These are phyloP conservation scores for Globisporangium barbulae DNA, from an alignment of 352 stramenopile genomes.

Conservation along the genomic window DNA sequence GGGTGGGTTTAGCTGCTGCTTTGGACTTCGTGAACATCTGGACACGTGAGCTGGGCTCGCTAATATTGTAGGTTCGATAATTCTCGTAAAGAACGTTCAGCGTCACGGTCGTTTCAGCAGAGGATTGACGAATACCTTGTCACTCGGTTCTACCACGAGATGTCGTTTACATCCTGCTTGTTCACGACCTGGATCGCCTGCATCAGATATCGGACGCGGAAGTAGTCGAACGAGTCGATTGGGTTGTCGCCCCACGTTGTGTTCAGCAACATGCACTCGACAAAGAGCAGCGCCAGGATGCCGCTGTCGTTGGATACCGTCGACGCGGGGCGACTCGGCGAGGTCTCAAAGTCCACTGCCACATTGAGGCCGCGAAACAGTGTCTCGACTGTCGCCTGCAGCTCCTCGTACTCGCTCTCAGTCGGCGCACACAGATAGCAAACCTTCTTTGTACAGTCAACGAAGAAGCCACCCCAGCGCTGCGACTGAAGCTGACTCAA, in stretches of 20 bases:
- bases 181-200: constrained; percentile 11
- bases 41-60: too few relatives aligned
- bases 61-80: too few relatives aligned
- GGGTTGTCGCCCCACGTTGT: constrained; percentile 12
- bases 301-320: constrained; percentile 6
- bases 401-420: background rate
- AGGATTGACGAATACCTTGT: too few relatives aligned
- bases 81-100: too few relatives aligned
- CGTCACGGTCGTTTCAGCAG: too few relatives aligned
- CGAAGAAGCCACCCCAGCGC: constrained; percentile 10
- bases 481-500: constrained; percentile 5
- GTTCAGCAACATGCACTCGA: constrained; percentile 13
- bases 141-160: background rate
- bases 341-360: background rate
- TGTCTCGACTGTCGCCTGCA: background rate
- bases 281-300: constrained; percentile 16
- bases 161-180: constrained; percentile 8
- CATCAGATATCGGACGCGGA: constrained; percentile 14
- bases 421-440: constrained; percentile 8
- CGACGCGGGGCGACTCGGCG: background rate
- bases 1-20: too few relatives aligned
- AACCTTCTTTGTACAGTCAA: constrained; percentile 7
- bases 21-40: too few relatives aligned
- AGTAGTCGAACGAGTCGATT: constrained; percentile 14
- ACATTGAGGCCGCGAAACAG: background rate